Evolutionary conservation across 352 stramenopile genomes (phyloP), one percentile per base, ranked within the genome.

Genomic region (Phytophthora colocasiae): DNA sequence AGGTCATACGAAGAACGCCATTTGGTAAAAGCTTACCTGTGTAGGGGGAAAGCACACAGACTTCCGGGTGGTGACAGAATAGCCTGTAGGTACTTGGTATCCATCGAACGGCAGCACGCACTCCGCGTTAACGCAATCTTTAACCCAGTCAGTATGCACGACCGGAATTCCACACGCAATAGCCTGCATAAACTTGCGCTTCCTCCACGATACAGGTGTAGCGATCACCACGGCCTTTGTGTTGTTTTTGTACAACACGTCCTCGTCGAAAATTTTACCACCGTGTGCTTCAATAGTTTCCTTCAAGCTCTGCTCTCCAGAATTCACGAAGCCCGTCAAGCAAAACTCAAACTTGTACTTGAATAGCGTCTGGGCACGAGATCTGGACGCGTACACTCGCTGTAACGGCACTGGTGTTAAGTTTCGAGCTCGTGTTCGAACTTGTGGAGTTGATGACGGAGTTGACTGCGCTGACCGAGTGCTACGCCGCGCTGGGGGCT

Each of bases 131-230:
- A 88, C 81, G 48, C 87, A 93, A 47, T 73, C 73, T 26, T 85
- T 79, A 11, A 95, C 78, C 87, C 87, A 95, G 43, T 93, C 87
- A 0, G 87, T 83, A 65, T 95, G 87, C 15, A 95, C 71, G 3
- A 95, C 82, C 12, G 87, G 83, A 15, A 95, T 91, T n/a, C 85
- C 83, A 58, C 78, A 91, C n/a, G 82, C 82, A 50, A 95, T 49
- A 6, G 87, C 87, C 58, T 86, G 81, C 71, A 92, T 87, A 64
- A 92, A 92, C 73, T 95, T 95, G 38, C 81, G 76, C 26, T 92
- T 92, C 15, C 87, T 80, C 81, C 83, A 93, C 6, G 85, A 85
- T 15, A 90, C 73, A 3, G 85, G 77, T 0, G 83, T 95, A 10
- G 85, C 82, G 17, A 95, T 91, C 26, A 94, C 81, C 6, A 92